phyloP scores from a whole-genome alignment of 2,329 filamentous ascomycete genomes.

The Neodidymelliopsis sp. region DNA sequence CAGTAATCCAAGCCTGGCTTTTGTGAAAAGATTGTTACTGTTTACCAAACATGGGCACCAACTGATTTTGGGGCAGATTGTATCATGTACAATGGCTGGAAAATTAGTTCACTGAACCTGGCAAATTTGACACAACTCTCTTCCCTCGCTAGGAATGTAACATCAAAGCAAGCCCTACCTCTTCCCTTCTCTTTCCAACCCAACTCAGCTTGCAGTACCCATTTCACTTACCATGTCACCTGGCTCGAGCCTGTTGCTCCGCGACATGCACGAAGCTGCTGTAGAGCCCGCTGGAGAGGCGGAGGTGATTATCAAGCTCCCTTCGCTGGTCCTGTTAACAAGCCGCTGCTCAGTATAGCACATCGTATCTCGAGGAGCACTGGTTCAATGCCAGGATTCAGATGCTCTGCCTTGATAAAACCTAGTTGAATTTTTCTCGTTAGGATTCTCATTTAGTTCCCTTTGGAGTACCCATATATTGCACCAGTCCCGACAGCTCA shows the following conservation, averaged over 20 bases:
- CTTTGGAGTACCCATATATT: slow-evolving; percentile 3
- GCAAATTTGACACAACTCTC: not conserved
- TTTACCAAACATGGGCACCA: no score
- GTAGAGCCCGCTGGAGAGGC: no score
- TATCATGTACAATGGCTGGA: not conserved
- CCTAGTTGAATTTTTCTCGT: not conserved
- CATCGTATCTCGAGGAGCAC: not conserved
- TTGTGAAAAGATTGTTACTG: no score
- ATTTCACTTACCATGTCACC: no score
- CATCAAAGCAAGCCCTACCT: not conserved
- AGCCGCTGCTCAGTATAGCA: not conserved
- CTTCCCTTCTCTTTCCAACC: not conserved
- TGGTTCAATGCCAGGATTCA: not conserved
- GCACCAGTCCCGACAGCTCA: slow-evolving; percentile 11
- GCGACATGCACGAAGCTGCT: no score
- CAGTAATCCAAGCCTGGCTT: no score
- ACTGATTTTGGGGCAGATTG: not conserved
- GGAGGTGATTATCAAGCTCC: no score
- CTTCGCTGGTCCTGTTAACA: no score
- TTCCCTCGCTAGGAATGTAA: not conserved
- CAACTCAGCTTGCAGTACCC: no score
- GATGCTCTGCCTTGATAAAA: not conserved
- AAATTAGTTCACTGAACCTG: not conserved
- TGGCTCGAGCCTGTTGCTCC: no score
- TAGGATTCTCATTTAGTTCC: not conserved